Evolutionary conservation across 352 stramenopile genomes (phyloP), one percentile per base, ranked within the genome.

Genomic region (Globisporangium spinosum): DNA sequence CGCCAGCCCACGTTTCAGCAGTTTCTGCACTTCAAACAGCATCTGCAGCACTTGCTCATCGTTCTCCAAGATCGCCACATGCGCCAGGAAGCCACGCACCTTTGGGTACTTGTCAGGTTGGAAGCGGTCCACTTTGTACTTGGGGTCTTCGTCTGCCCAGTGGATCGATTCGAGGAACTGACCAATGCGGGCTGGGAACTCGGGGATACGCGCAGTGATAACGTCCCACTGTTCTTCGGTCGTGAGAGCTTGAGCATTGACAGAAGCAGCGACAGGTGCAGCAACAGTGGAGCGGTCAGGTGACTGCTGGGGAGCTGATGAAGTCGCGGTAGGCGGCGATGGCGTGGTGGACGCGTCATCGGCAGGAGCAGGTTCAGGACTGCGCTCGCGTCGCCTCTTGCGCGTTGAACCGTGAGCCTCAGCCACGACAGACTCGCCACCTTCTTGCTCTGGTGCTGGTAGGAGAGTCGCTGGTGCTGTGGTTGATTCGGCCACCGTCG

Each of bases 61-160:
- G n/a, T 47, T 49, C 56, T 69, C 63, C 20, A 69, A 23, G 35
- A 69, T 25, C 54, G 55, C 63, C 2, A 63, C 23, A 55, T 69
- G 63, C 40, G 63, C 40, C 3, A 69, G 13, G 27, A 69, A 69
- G 38, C 63, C 63, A 29, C 43, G 20, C n/a, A 13, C 20, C 12
- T 58, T 59, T 3, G 63, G 63, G 53, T 64, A 69, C 35, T 57
- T 63, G 38, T 57, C 53, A 22, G 54, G 63, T 8, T 58, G 63
- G 63, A 69, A 69, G 22, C 38, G 63, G 27, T 69, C 63, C 12
- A 69, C 63, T 8, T 69, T 62, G 63, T 69, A 69, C 22, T 56
- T 69, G 17, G 63, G 63, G 15, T 63, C 32, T 12, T 13, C 29
- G n/a, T 35, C 20, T 8, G n/a, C 35, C n/a, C 35, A 40, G 22